Evolutionary conservation across 805 yeast genomes (phyloP), one percentile per base, ranked within the genome.

Genomic region (Grigorovia jiainica): DNA sequence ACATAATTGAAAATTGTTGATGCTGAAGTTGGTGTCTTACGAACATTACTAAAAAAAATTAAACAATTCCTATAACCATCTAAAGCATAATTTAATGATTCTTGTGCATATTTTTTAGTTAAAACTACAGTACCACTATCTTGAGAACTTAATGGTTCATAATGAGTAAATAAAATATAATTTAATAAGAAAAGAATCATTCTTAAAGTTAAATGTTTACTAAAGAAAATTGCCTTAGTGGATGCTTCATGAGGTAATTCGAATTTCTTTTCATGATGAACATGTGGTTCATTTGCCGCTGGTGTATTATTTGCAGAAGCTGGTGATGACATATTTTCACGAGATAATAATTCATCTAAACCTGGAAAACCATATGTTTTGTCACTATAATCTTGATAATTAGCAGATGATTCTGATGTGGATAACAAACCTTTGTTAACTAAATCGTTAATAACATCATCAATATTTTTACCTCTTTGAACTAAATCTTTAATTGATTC

Each of bases 121-220:
- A 68, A 38, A 0, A 46, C 44, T 17, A 62, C 53, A 13, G 64
- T 52, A 5, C 60, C 61, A 10, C 61, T 55, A 49, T 65, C 66
- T 38, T 55, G 58, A n/a, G 57, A 47, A 15, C 65, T 68, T 51
- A 57, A 56, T 5, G 72, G 71, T 46, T 68, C 72, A 49, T 66
- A 68, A 45, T 65, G 68, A 10, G 71, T 68, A 47, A 65, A 68
- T 17, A 68, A 47, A 30, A 75, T 67, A 51, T 76, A 76, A 48
- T 74, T 75, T 46, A 75, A 54, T 5, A 73, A 55, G 47, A 73
- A 76, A 16, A 72, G 57, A 53, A 75, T 53, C 64, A 74, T 70
- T 47, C 76, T 68, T 24, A 73, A 57, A 9, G 63, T 53, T 16
- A 67, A 54, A 50, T 67, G 71, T 27, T 63, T 55, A 5, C 61